Base-by-base conservation (phyloP, 23 red algal genomes). In the Gracilariopsis chorda region DNA sequence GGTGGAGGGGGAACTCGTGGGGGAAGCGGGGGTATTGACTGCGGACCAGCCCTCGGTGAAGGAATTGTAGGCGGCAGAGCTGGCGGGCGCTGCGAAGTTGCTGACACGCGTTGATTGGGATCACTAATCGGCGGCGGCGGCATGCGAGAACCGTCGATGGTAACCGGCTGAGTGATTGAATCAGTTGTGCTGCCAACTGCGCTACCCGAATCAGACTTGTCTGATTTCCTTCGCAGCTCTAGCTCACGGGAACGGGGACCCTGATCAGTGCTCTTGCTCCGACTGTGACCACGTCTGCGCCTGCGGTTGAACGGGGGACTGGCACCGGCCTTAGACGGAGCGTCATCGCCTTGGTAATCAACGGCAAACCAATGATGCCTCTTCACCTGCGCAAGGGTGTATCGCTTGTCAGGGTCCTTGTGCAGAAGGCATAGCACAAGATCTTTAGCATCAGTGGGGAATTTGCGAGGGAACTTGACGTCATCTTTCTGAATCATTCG, bases 351-450 rank as follows among this genome's bases (percentile, higher is more conserved):
- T 19, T 77, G 78, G 37, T 86, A 93, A 48, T 86, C 71, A 32
- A 86, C 51, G 32, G 73, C 49, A 30, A 93, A 93, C 90, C 90
- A 93, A 48, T 37, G 90, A 52, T 93, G 90, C 28, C 41, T 85
- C 80, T 93, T 93, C 30, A 87, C 90, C 4, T 93, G 80, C 1
- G 44, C 65, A 51, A 93, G 61, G 6, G 90, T 85, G 69, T 65
- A 93, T 2, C 90, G 90, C 64, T 61, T 76, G n/a, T 93, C 90
- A 16, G 91, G 91, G 33, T 76, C 91, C 45, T 94, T 94, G 80
- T 84, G 80, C 79, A 94, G 45, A 49, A 94, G 72, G 47, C 80
- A 80, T 12, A 79, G 53, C 36, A 94, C 71, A 1, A 94, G 67
- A 79, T 94, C 81, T 48, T 73, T 85, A 29, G 91, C 91, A 44